Evolutionary conservation across 805 yeast species (phyloP), one percentile per base, ranked within the genome.

Genomic region (Saturnispora zaruensis): DNA sequence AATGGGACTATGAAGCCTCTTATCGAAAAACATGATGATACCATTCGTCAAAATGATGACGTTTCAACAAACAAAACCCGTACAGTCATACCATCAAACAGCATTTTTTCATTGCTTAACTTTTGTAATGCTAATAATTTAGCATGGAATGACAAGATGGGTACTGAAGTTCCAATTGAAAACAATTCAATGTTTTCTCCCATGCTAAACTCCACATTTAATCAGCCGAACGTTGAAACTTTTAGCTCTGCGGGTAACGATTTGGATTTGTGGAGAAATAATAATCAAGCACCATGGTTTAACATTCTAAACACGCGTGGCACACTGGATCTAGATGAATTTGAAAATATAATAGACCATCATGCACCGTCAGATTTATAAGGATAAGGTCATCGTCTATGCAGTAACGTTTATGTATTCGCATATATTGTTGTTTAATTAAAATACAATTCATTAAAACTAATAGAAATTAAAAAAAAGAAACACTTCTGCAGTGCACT

Each of bases 221-320:
- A 66, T 1, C 59, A 61, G 6, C 56, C 66, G 6, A 67, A 67
- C 37, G 68, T 72, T 54, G 66, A 68, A 53, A 65, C 58, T 24
- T 48, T 62, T 40, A 62, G 66, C 20, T 58, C 66, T 2, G 68
- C 68, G n/a, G 63, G 68, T 16, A 61, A 66, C 3, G 83, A 78
- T 54, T 63, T 68, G 45, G 74, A 82, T 53, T 66, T 85, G 30
- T 85, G 95, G 95, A 81, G 78, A 59, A 90, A 84, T 49, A 79
- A 89, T 0, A 77, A 76, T 58, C 87, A 84, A 58, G 90, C 90
- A 0, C 81, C 77, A 56, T 85, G 95, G 95, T 64, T 85, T 11
- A 43, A 14, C 42, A 21, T 25, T 7, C 18, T 85, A 28, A 43
- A 14, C 42, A 21, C 42, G 4, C 28, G n/a, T 38, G 28, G 28